A percentile compares a stretch with the other conserved stretches of the same genome.
These are phyloP conservation scores for Backusella luteola DNA, from an alignment of 192 early-diverging fungal species.

Conservation along the genomic window DNA sequence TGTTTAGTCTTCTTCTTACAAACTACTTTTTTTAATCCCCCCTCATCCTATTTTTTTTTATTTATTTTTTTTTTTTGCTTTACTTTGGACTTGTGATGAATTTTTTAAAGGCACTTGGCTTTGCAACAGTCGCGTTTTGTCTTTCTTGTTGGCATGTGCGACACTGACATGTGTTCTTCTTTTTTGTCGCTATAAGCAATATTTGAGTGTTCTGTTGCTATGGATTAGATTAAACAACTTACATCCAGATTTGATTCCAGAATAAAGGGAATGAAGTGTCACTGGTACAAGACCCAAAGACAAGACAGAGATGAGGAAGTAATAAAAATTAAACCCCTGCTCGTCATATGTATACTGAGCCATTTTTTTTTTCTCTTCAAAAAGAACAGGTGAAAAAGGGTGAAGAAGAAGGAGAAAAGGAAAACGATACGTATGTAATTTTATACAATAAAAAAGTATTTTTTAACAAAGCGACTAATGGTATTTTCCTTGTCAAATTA, in stretches of 20 bases:
- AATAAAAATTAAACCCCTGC: conserved; percentile 91
- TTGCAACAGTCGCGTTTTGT: conserved; percentile 8
- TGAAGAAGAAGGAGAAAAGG: neutral
- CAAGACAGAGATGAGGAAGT: conserved; percentile 87
- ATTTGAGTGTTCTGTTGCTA: neutral
- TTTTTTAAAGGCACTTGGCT: conserved; percentile 10
- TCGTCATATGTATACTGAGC: conserved; percentile 93
- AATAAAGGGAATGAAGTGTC: conserved; percentile 44
- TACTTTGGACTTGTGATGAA: conserved; percentile 27
- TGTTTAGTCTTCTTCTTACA: too few relatives aligned
- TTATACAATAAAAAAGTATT: neutral
- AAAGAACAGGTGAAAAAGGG: neutral
- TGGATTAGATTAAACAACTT: neutral
- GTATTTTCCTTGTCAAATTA: conserved; percentile 10
- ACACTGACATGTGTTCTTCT: conserved; percentile 21
- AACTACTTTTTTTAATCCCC: too few relatives aligned
- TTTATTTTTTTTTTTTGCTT: neutral
- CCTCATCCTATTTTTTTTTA: too few relatives aligned
- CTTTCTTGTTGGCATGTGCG: conserved; percentile 22
- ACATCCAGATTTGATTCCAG: conserved; percentile 1
- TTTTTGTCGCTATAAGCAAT: neutral
- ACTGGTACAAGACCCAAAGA: conserved; percentile 79
- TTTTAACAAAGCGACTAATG: neutral
- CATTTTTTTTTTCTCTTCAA: conserved; percentile 33
- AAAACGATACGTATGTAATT: neutral